These are phyloP conservation scores for Jacaranda mimosifolia DNA, from an alignment of 257 asterid species.

Conservation along the genomic window DNA sequence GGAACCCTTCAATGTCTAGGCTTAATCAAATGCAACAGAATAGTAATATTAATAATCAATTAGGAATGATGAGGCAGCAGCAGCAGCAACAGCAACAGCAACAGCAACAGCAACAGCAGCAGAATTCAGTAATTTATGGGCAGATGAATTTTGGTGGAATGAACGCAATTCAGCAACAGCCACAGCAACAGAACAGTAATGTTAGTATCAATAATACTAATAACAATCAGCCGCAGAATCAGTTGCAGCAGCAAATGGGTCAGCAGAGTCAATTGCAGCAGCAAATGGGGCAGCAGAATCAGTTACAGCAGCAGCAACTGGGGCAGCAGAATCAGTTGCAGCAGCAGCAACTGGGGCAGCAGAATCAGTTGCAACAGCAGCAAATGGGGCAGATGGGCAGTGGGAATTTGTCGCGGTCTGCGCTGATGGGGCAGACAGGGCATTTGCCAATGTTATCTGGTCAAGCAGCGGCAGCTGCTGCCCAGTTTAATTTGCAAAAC, in stretches of 20 bases:
- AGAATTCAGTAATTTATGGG: constrained; percentile 63
- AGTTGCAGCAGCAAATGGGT: constrained; percentile 46
- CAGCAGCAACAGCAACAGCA: constrained; percentile 58
- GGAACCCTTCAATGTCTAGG: constrained; percentile 77
- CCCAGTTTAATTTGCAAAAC: constrained; percentile 79
- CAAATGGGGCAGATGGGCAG: constrained; percentile 67
- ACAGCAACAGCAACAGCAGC: constrained; percentile 50
- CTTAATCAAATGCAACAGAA: constrained; percentile 69
- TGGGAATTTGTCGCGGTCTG: constrained; percentile 71
- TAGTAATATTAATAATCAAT: constrained; percentile 54
- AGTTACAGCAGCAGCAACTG: constrained; percentile 36
- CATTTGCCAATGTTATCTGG: constrained; percentile 82
- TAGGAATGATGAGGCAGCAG: constrained; percentile 62
- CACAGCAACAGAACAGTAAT: constrained; percentile 43
- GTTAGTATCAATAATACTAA: constrained; percentile 25
- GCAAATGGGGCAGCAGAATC: constrained; percentile 54
- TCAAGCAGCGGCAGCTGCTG: constrained; percentile 70
- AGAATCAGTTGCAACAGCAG: constrained; percentile 43
- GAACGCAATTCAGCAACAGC: constrained; percentile 50
- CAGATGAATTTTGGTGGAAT: constrained; percentile 78
- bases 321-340: constrained; percentile 29
- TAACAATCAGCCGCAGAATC: constrained; percentile 47
- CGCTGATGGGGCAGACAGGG: constrained; percentile 81
- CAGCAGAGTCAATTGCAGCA: constrained; percentile 51
- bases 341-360: constrained; percentile 45